Conservation (phyloP, 805 yeast species). For the Candida ponderosae region DNA sequence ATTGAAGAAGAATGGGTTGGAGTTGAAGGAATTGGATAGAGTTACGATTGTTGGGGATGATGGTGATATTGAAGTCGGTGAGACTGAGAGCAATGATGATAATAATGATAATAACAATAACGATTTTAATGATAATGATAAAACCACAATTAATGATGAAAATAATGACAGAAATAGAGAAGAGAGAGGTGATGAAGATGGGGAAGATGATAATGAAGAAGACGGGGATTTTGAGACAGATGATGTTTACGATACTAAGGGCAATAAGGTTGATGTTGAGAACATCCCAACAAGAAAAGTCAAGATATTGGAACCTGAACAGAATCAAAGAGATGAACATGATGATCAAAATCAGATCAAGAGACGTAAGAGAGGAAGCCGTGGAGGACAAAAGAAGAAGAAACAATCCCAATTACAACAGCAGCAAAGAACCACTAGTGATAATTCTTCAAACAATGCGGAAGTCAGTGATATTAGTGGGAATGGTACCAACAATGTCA, state of each 20-base stretch:
- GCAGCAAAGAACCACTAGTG: not conserved
- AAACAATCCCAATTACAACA: no score
- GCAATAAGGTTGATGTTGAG: not conserved
- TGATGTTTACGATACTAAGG: no score
- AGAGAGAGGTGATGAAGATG: not conserved
- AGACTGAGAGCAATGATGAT: slow-evolving; percentile 4
- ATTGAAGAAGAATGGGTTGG: slow-evolving; percentile 25
- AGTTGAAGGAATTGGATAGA: slow-evolving; percentile 18
- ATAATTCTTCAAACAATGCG: not conserved
- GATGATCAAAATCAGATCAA: slow-evolving; percentile 29
- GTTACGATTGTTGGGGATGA: slow-evolving; percentile 6
- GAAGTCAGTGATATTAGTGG: slow-evolving; percentile 1
- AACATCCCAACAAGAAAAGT: slow-evolving; percentile 14
- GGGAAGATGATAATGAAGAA: not conserved
- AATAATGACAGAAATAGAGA: not conserved
- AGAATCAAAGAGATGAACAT: slow-evolving; percentile 8
- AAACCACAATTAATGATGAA: not conserved
- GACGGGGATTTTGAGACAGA: slow-evolving; percentile 1
- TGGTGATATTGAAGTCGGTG: slow-evolving; percentile 5
- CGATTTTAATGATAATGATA: not conserved
- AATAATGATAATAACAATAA: slow-evolving; percentile 1
- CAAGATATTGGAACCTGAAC: slow-evolving; percentile 21
- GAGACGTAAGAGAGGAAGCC: slow-evolving; percentile 73
- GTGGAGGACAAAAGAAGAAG: slow-evolving; percentile 71
- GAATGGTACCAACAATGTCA: slow-evolving; percentile 1